Percentiles rank a stretch among this genome's conserved stretches.
Evolutionary conservation across 2,329 filamentous ascomycete species (phyloP).

Genomic region (Ceratocystis colombiana): DNA sequence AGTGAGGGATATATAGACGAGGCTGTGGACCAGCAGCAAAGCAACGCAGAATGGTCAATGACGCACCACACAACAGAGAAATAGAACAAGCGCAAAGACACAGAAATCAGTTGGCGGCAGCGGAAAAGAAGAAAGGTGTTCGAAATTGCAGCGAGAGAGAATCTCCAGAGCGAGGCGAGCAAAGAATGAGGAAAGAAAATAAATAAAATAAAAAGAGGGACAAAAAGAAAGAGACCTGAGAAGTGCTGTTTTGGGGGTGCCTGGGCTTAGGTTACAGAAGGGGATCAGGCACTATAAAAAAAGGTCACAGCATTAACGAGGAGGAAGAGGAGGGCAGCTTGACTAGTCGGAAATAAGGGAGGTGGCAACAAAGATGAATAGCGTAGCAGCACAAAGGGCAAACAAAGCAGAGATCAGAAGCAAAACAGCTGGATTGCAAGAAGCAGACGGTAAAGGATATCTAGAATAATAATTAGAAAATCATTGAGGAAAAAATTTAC

Average conservation of each 20-base stretch:
- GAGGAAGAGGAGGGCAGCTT: neutral
- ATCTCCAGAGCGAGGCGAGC: neutral
- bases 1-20: conserved; percentile 10
- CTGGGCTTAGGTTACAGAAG: conserved; percentile 8
- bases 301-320: conserved; percentile 9
- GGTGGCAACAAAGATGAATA: conserved; percentile 4
- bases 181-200: neutral
- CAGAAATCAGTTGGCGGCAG: neutral
- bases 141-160: neutral
- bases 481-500: neutral
- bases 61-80: neutral
- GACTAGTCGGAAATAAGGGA: conserved; percentile 6
- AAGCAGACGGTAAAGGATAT: neutral
- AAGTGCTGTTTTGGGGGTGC: neutral
- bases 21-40: conserved; percentile 11
- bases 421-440: neutral
- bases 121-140: neutral
- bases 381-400: neutral
- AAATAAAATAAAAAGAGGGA: neutral
- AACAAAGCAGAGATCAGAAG: neutral
- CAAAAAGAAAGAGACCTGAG: neutral
- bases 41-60: neutral
- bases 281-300: conserved; percentile 12
- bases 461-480: conserved; percentile 5
- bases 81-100: neutral